Percentiles rank a stretch among this genome's conserved stretches.
phyloP scores from a whole-genome alignment of 345 rosid species.

The Populus tremula region DNA sequence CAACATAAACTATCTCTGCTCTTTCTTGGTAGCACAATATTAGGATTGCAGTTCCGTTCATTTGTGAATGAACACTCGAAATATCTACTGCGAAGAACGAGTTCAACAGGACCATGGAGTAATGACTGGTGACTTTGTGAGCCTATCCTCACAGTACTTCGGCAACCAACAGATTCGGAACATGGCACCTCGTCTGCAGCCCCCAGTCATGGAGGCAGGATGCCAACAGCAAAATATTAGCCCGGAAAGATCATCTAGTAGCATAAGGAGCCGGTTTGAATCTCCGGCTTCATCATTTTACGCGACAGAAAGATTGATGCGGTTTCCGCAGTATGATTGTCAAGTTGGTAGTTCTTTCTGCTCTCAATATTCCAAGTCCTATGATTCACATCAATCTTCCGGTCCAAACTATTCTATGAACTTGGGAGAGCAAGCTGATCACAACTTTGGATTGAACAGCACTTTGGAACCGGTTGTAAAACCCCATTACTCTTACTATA shows the following conservation, averaged over 20 bases:
- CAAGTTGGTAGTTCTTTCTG: conserved; percentile 16
- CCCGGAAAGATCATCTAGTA: conserved; percentile 31
- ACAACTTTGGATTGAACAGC: conserved; percentile 18
- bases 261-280: conserved; percentile 42
- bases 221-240: conserved; percentile 12
- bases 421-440: conserved; percentile 18
- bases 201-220: conserved; percentile 20
- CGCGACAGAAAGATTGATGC: conserved; percentile 52
- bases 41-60: conserved; percentile 4
- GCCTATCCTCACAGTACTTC: conserved; percentile 10
- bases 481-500: conserved; percentile 21
- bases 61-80: conserved; percentile 41
- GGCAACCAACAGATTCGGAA: conserved; percentile 26
- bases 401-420: conserved; percentile 19
- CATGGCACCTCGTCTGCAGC: conserved; percentile 13
- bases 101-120: conserved; percentile 30
- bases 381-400: conserved; percentile 23
- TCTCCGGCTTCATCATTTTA: conserved; percentile 52
- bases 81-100: conserved; percentile 31
- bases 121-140: conserved; percentile 10
- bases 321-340: conserved; percentile 38
- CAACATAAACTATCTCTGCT: background rate
- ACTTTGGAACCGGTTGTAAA: conserved; percentile 22
- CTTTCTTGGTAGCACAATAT: background rate
- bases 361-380: conserved; percentile 17